Percentiles rank a stretch among this genome's conserved stretches.
Evolutionary conservation across 2,329 filamentous ascomycete species (phyloP).

Genomic region (Zymoseptoria ardabiliae): DNA sequence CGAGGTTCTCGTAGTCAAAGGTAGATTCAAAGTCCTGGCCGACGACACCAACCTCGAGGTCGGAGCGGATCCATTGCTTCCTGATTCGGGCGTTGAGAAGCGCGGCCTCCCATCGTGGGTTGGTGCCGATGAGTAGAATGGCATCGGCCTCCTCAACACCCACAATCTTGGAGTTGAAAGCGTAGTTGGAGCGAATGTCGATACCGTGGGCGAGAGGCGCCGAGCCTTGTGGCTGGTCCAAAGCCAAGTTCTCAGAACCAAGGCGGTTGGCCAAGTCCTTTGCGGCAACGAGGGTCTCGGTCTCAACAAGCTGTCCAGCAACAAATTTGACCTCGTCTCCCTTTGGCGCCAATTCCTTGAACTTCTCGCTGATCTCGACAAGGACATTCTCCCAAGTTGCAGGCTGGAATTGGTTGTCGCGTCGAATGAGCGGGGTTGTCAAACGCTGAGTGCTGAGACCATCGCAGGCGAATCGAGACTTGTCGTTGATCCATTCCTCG

Average conservation of each 20-base stretch:
- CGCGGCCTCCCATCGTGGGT: constrained; percentile 89
- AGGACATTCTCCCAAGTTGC: constrained; percentile 94
- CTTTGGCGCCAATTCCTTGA: constrained; percentile 70
- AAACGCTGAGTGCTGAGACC: constrained; percentile 93
- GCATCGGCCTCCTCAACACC: constrained; percentile 90
- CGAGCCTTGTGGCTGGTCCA: constrained; percentile 80
- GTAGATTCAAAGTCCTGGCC: constrained; percentile 89
- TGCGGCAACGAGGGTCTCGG: constrained; percentile 88
- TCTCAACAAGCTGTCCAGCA: constrained; percentile 83
- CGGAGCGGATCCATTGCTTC: constrained; percentile 95
- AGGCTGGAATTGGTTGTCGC: constrained; percentile 84
- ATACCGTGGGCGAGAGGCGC: constrained; percentile 84
- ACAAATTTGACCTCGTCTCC: constrained; percentile 94
- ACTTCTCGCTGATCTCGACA: constrained; percentile 75
- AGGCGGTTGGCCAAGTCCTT: constrained; percentile 97
- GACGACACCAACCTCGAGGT: constrained; percentile 85
- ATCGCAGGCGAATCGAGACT: constrained; percentile 92
- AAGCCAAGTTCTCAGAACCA: constrained; percentile 87
- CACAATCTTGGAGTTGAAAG: constrained; percentile 92
- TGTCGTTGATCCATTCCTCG: constrained; percentile 99
- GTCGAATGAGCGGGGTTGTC: constrained; percentile 82
- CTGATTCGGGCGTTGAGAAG: constrained; percentile 93
- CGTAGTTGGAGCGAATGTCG: constrained; percentile 88
- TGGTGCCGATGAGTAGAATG: constrained; percentile 88
- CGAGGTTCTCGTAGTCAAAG: constrained; percentile 90